Conservation (phyloP, 2,329 filamentous ascomycete species). For the Cladophialophora chaetospira region DNA sequence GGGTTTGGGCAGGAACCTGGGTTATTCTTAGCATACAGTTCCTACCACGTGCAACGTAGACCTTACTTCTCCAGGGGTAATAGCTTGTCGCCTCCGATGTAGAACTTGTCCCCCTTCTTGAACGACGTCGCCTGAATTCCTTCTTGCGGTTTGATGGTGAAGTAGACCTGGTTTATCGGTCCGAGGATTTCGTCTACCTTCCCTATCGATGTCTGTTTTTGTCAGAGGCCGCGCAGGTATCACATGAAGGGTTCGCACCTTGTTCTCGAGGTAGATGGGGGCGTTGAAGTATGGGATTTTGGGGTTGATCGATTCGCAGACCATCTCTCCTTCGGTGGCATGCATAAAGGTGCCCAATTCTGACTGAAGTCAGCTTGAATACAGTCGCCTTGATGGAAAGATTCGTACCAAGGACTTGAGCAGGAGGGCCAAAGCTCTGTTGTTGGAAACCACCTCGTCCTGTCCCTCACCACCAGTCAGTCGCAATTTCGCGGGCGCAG, state of each 20-base stretch:
- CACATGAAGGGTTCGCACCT: constrained; percentile 55
- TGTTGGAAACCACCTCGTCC: constrained; percentile 63
- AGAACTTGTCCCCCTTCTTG: constrained; percentile 97
- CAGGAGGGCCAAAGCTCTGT: constrained; percentile 64
- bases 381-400: constrained; percentile 11
- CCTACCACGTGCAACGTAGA: constrained; percentile 5
- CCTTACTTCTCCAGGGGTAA: constrained; percentile 80
- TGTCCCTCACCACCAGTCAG: constrained; percentile 24
- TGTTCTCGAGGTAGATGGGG: constrained; percentile 98
- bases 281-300: constrained; percentile 99
- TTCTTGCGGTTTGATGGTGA: constrained; percentile 96
- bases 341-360: constrained; percentile 96
- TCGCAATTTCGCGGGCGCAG: constrained; percentile 26
- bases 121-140: constrained; percentile 94
- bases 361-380: constrained; percentile 42
- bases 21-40: constrained; percentile 25
- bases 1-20: constrained; percentile 86
- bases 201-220: constrained; percentile 72
- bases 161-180: constrained; percentile 96
- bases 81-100: constrained; percentile 90
- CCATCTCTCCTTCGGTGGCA: constrained; percentile 94
- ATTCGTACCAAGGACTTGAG: constrained; percentile 58
- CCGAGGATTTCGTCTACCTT: constrained; percentile 98
- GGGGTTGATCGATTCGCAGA: constrained; percentile 91
- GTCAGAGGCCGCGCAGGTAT: constrained; percentile 11